Evolutionary conservation across 805 yeast species (phyloP).

Genomic region (Candida morakotiae): DNA sequence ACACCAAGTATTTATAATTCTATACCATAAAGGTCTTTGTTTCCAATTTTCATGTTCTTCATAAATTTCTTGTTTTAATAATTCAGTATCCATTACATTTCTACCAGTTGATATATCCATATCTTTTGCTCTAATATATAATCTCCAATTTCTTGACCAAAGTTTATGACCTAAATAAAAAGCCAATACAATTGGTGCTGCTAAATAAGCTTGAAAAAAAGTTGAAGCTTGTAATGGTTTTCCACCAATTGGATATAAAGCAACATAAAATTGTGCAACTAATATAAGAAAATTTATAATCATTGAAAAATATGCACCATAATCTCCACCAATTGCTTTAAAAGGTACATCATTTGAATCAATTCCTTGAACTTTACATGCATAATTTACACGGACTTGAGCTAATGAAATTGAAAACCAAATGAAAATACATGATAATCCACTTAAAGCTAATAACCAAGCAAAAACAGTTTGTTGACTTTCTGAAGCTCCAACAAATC

Average conservation of each 20-base stretch:
- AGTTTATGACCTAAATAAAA: constrained; percentile 34
- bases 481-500: constrained; percentile 26
- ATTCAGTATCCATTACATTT: constrained; percentile 23
- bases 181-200: constrained; percentile 34
- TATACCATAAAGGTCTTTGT: constrained; percentile 13
- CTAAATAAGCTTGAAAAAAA: constrained; percentile 51
- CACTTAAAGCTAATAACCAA: constrained; percentile 35
- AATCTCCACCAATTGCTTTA: constrained; percentile 60
- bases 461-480: constrained; percentile 26
- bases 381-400: constrained; percentile 47
- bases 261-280: constrained; percentile 26
- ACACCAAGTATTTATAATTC: constrained; percentile 11
- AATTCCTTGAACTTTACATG: constrained; percentile 56
- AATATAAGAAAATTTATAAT: constrained; percentile 18
- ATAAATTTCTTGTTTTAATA: constrained; percentile 18
- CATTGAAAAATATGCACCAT: constrained; percentile 19
- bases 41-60: constrained; percentile 12
- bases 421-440: constrained; percentile 36
- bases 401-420: constrained; percentile 36
- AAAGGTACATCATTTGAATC: constrained; percentile 62
- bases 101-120: constrained; percentile 22
- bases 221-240: constrained; percentile 33
- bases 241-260: constrained; percentile 35
- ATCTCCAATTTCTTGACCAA: constrained; percentile 21
- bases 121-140: constrained; percentile 18